phyloP scores from a whole-genome alignment of 1,139 yeast species.

The Pichia sp. region DNA sequence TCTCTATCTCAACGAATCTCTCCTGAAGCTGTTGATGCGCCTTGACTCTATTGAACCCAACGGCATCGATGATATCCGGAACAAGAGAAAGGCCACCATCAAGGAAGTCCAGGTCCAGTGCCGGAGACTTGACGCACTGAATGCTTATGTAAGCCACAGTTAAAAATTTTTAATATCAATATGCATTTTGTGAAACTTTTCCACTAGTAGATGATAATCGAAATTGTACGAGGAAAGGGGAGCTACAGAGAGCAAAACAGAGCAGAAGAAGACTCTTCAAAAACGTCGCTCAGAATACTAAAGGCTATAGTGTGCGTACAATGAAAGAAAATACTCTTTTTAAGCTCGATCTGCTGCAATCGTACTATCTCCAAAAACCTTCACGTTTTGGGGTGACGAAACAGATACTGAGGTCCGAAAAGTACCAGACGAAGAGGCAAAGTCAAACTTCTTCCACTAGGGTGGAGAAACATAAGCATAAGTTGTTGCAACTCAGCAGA shows the following conservation, averaged over 20 bases:
- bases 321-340: conserved; percentile 34
- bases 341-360: conserved; percentile 51
- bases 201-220: background rate
- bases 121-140: conserved; percentile 21
- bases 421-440: conserved; percentile 22
- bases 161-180: background rate
- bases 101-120: conserved; percentile 48
- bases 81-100: conserved; percentile 56
- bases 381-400: conserved; percentile 57
- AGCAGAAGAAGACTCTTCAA: background rate
- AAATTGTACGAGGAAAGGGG: background rate
- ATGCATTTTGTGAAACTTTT: background rate
- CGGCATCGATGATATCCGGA: conserved; percentile 48
- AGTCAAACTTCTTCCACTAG: conserved; percentile 28
- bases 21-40: conserved; percentile 60
- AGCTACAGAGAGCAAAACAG: background rate
- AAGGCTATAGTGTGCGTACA: background rate
- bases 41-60: conserved; percentile 60
- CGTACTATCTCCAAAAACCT: conserved; percentile 39
- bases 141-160: conserved; percentile 6
- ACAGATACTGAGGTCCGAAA: conserved; percentile 41
- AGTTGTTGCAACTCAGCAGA: conserved; percentile 37
- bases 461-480: conserved; percentile 31
- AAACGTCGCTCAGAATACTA: background rate
- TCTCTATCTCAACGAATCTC: conserved; percentile 60